Evolutionary conservation across 805 yeast genomes (phyloP).

Genomic region (Alloascoidea hylecoeti): DNA sequence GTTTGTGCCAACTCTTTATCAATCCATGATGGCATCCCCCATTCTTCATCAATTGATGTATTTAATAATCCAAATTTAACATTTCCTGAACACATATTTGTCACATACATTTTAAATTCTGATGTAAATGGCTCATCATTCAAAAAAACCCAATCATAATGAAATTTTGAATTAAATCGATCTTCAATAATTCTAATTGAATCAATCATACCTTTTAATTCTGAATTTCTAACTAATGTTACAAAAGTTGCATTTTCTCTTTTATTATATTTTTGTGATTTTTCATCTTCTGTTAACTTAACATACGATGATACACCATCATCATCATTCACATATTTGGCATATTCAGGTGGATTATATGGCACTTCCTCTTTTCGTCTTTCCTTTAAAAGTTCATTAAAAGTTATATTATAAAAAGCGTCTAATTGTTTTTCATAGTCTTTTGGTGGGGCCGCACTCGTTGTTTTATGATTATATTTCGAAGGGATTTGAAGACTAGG

Average conservation of each 20-base stretch:
- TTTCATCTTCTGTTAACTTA: constrained; percentile 3
- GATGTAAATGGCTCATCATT: constrained; percentile 79
- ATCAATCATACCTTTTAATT: constrained; percentile 41
- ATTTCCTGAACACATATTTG: constrained; percentile 58
- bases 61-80: constrained; percentile 65
- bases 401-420: no score
- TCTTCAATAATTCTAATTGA: constrained; percentile 77
- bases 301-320: neutral
- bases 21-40: constrained; percentile 80
- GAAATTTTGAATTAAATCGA: constrained; percentile 66
- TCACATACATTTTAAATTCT: constrained; percentile 59
- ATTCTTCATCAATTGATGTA: constrained; percentile 78
- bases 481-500: no score
- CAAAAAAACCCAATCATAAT: constrained; percentile 92
- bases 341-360: no score
- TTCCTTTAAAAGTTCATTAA: no score
- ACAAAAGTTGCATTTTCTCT: constrained; percentile 68
- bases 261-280: constrained; percentile 9
- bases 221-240: constrained; percentile 66
- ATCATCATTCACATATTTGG: neutral
- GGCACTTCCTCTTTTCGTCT: no score
- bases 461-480: no score
- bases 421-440: no score
- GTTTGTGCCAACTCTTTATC: constrained; percentile 53
- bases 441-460: no score